Evolutionary conservation across 1,284 basidiomycete species (phyloP).

Genomic region (Schizophyllum amplum): DNA sequence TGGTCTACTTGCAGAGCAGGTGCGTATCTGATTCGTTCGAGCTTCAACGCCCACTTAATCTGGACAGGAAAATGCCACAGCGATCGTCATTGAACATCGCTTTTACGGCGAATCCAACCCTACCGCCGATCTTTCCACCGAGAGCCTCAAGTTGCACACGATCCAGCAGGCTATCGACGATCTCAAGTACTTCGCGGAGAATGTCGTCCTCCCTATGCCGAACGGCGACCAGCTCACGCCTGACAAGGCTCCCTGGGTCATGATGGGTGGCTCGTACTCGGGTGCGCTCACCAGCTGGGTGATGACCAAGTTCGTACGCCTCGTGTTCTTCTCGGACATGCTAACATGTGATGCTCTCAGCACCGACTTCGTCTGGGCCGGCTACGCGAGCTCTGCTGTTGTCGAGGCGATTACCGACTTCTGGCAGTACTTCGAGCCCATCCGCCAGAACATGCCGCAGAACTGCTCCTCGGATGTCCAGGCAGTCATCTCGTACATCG

Average conservation of each 20-base stretch:
- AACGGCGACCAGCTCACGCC: conserved; percentile 35
- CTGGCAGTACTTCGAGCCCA: conserved; percentile 46
- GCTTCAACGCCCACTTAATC: background rate
- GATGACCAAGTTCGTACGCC: conserved; percentile 39
- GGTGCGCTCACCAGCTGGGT: conserved; percentile 40
- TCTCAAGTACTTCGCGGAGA: conserved; percentile 44
- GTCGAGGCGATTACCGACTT: conserved; percentile 33
- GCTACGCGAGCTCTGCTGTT: conserved; percentile 45
- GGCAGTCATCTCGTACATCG: conserved; percentile 40
- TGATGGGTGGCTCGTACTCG: conserved; percentile 44
- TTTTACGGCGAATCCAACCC: conserved; percentile 47
- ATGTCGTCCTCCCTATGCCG: conserved; percentile 42
- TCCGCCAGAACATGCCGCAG: conserved; percentile 40
- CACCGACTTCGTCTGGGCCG: conserved; percentile 41
- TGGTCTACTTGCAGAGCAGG: conserved; percentile 55
- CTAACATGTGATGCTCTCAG: conserved; percentile 2
- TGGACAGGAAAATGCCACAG: conserved; percentile 40
- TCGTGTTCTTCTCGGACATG: background rate
- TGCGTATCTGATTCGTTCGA: conserved; percentile 18
- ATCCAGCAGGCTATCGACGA: conserved; percentile 47
- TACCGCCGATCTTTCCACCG: conserved; percentile 45
- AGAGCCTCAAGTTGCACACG: conserved; percentile 39
- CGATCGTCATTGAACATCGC: conserved; percentile 42
- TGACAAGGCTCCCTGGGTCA: conserved; percentile 35
- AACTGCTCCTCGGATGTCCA: conserved; percentile 50